A percentile compares a stretch with the other conserved stretches of the same genome.
phyloP scores from a whole-genome alignment of 1,139 yeast genomes.

The Debaryomyces nepalensis region DNA sequence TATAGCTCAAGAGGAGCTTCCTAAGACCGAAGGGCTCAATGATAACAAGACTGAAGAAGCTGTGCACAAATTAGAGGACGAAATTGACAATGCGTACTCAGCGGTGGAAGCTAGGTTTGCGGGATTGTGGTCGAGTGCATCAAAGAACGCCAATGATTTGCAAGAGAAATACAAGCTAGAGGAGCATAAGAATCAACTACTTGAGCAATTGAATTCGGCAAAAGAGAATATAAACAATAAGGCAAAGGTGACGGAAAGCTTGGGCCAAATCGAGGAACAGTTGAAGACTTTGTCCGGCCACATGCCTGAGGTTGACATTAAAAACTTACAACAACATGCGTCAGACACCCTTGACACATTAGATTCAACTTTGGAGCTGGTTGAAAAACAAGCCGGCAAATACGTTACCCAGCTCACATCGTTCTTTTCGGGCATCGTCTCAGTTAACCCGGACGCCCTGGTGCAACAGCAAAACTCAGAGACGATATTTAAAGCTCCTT shows the following conservation, averaged over 20 bases:
- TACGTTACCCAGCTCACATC: slow-evolving; percentile 62
- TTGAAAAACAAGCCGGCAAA: slow-evolving; percentile 66
- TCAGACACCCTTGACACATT: slow-evolving; percentile 64
- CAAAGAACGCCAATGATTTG: slow-evolving; percentile 35
- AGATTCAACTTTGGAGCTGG: slow-evolving; percentile 68
- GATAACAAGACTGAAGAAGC: slow-evolving; percentile 46
- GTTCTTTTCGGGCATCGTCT: slow-evolving; percentile 57
- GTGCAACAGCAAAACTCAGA: slow-evolving; percentile 22
- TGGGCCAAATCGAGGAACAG: slow-evolving; percentile 38
- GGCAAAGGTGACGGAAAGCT: slow-evolving; percentile 31
- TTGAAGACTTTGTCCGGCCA: slow-evolving; percentile 28
- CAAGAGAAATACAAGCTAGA: slow-evolving; percentile 46
- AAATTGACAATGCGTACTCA: slow-evolving; percentile 57
- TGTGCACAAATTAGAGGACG: slow-evolving; percentile 54
- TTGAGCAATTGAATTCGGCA: slow-evolving; percentile 39
- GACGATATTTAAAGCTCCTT: slow-evolving; percentile 27
- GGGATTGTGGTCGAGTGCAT: slow-evolving; percentile 41
- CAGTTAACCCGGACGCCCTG: slow-evolving; percentile 36
- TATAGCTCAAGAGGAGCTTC: slow-evolving; percentile 23
- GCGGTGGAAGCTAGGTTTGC: slow-evolving; percentile 48
- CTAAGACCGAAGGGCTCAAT: slow-evolving; percentile 17
- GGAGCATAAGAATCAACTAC: slow-evolving; percentile 43
- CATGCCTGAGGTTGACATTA: slow-evolving; percentile 24
- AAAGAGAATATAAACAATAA: slow-evolving; percentile 32
- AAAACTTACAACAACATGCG: slow-evolving; percentile 44